Evolutionary conservation across 2,329 filamentous ascomycete species (phyloP).

Genomic region (Delphinella strobiligena): DNA sequence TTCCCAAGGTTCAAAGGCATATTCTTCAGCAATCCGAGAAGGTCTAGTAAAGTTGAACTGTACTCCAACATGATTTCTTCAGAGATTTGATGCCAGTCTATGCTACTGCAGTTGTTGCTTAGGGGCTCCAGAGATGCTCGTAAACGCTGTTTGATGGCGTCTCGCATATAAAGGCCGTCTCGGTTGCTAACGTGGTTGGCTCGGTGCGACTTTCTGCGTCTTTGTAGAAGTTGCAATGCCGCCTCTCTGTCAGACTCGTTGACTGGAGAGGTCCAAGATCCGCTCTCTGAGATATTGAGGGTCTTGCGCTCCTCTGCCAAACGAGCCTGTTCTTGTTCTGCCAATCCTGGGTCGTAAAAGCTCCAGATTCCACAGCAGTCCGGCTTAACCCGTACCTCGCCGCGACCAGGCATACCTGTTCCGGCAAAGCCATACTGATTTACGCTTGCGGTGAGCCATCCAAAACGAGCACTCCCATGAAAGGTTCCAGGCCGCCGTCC

Average conservation of each 20-base stretch:
- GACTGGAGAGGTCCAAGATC: constrained; percentile 25
- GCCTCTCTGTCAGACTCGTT: constrained; percentile 14
- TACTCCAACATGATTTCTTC: constrained; percentile 32
- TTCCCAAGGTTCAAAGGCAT: constrained; percentile 17
- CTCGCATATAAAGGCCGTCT: constrained; percentile 15
- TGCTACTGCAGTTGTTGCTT: constrained; percentile 17
- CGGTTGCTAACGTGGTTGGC: constrained; percentile 12
- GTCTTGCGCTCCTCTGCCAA: constrained; percentile 21
- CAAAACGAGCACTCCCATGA: not conserved
- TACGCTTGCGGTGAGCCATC: constrained; percentile 11
- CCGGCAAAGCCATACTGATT: constrained; percentile 17
- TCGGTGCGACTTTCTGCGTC: constrained; percentile 14
- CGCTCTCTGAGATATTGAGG: constrained; percentile 32
- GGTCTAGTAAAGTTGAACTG: constrained; percentile 21
- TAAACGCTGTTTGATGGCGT: constrained; percentile 12
- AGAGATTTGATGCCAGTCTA: constrained; percentile 33
- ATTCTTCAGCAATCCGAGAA: constrained; percentile 14
- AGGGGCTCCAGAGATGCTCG: constrained; percentile 6
- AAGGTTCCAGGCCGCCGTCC: constrained; percentile 25
- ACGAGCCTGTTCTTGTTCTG: constrained; percentile 20
- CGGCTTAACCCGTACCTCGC: constrained; percentile 30
- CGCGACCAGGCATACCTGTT: constrained; percentile 28
- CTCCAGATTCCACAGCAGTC: constrained; percentile 33
- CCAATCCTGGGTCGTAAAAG: constrained; percentile 32
- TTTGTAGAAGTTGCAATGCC: constrained; percentile 20